Evolutionary conservation across 116 monocot species (phyloP).

Genomic region (Papilionanthe hybrid): DNA sequence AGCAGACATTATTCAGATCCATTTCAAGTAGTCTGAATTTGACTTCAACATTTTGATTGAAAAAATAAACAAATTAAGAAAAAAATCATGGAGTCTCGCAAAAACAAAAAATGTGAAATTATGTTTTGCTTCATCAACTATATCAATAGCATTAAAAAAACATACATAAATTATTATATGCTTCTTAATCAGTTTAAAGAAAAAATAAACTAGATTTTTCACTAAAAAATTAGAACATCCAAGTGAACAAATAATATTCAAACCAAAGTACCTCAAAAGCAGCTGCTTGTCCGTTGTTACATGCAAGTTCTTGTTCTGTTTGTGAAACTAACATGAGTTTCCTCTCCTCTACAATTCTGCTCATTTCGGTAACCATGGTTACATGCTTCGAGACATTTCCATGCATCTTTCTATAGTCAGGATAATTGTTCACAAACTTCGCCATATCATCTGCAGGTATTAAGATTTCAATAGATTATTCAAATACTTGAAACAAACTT

Average conservation of each 20-base stretch:
- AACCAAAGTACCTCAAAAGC: conserved; percentile 76
- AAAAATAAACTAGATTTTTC: neutral
- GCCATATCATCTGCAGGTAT: conserved; percentile 87
- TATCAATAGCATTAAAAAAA: neutral
- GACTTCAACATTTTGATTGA: too few relatives aligned
- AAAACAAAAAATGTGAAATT: neutral
- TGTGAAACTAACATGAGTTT: conserved; percentile 98
- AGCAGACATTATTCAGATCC: too few relatives aligned
- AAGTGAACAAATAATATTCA: neutral
- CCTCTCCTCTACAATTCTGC: conserved; percentile 86
- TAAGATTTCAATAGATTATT: conserved; percentile 3
- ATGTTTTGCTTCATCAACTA: conserved; percentile 1
- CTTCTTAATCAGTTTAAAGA: neutral
- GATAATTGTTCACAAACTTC: conserved; percentile 96
- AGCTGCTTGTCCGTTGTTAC: conserved; percentile 94
- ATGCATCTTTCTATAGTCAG: conserved; percentile 93
- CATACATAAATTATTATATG: neutral
- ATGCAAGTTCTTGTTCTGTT: conserved; percentile 97
- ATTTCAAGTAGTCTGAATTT: too few relatives aligned
- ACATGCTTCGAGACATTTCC: conserved; percentile 99
- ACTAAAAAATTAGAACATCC: neutral
- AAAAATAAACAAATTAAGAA: too few relatives aligned
- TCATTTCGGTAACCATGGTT: conserved; percentile 92
- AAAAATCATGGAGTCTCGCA: too few relatives aligned
- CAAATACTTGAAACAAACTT: conserved; percentile 8